phyloP scores from a whole-genome alignment of 2,329 filamentous ascomycete species.

The Aspergillus sp. region DNA sequence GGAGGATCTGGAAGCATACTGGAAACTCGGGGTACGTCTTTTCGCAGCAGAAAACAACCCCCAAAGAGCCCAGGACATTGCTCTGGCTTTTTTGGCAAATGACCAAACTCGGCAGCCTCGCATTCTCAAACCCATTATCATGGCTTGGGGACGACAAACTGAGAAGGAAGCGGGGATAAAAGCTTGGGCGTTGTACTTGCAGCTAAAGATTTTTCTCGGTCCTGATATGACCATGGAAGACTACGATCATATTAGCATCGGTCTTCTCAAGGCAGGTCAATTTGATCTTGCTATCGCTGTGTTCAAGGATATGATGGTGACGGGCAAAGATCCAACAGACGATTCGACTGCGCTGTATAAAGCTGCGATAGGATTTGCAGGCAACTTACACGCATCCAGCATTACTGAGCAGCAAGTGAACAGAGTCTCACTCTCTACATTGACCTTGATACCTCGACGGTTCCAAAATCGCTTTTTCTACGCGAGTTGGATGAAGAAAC shows the following conservation, averaged over 20 bases:
- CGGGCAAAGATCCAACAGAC: constrained; percentile 42
- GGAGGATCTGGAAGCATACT: constrained; percentile 36
- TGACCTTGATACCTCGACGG: constrained; percentile 47
- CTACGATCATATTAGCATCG: constrained; percentile 67
- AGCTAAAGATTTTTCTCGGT: constrained; percentile 56
- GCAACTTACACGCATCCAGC: constrained; percentile 35
- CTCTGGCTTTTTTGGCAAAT: constrained; percentile 36
- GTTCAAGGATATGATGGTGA: constrained; percentile 85
- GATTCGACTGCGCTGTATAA: constrained; percentile 41
- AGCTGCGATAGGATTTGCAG: constrained; percentile 33
- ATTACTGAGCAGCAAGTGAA: constrained; percentile 40
- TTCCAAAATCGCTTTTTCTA: constrained; percentile 73
- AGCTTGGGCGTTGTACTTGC: constrained; percentile 63
- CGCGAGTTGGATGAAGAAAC: constrained; percentile 79
- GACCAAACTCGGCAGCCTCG: constrained; percentile 39
- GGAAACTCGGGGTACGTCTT: constrained; percentile 45
- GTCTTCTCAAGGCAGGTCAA: constrained; percentile 61
- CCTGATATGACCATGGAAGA: constrained; percentile 61
- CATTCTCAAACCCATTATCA: constrained; percentile 58
- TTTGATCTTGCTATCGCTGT: constrained; percentile 63
- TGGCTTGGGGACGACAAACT: constrained; percentile 53
- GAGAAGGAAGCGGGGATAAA: constrained; percentile 45
- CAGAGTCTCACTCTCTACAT: constrained; percentile 41
- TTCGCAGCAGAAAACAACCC: constrained; percentile 43
- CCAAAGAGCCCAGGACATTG: constrained; percentile 44